Conservation (phyloP, 495 filamentous ascomycete species). For the Podospora tetraspora region DNA sequence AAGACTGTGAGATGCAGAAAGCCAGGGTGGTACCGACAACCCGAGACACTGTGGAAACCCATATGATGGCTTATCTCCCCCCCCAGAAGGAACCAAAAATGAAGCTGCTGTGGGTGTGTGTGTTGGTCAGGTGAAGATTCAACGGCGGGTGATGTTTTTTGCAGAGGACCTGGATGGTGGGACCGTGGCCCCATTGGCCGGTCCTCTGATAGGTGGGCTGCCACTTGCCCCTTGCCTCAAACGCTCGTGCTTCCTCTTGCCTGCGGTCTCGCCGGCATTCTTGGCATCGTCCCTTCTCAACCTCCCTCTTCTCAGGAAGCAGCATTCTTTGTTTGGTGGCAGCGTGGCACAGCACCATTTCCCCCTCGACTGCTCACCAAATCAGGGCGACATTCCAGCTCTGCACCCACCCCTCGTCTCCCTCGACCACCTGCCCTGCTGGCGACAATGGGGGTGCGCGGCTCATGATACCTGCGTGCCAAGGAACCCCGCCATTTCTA, state of each 20-base stretch:
- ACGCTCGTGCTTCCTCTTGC: neutral
- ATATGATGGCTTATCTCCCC: neutral
- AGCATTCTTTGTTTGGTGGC: neutral
- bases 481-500: conserved; percentile 10
- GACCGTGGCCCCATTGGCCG: neutral
- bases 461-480: neutral
- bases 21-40: neutral
- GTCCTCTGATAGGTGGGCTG: neutral
- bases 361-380: neutral
- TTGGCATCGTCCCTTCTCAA: neutral
- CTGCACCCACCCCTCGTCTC: neutral
- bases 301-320: neutral
- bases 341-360: neutral
- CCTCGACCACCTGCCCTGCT: neutral
- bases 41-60: neutral
- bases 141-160: neutral
- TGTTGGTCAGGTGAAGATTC: neutral
- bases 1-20: too few species aligned
- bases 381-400: neutral
- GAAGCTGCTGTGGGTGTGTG: neutral
- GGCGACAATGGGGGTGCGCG: conserved; percentile 1
- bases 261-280: neutral
- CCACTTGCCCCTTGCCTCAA: neutral
- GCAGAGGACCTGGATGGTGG: neutral
- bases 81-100: neutral